Conservation (phyloP, 805 yeast genomes). For the Schizosaccharomyces pombe region DNA sequence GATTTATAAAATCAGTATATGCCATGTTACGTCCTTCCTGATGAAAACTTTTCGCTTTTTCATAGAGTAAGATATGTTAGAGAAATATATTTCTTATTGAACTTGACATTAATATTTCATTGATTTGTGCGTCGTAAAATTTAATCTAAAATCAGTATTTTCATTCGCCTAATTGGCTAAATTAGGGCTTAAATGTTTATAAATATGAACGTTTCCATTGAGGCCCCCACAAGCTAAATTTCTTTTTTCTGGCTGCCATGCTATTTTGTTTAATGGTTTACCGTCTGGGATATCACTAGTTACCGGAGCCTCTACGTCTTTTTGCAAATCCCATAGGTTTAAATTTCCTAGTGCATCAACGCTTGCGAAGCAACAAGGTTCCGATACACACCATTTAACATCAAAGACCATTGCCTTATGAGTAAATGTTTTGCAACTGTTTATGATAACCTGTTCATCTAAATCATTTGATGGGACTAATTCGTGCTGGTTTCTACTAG, state of each 20-base stretch:
- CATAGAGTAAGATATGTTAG: too few relatives aligned
- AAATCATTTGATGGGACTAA: neutral
- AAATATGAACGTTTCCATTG: neutral
- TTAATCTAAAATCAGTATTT: too few relatives aligned
- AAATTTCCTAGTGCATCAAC: neutral
- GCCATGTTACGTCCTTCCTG: too few relatives aligned
- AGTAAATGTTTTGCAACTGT: conserved; percentile 11
- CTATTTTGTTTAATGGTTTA: conserved; percentile 14
- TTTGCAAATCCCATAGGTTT: neutral
- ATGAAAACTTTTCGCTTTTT: too few relatives aligned
- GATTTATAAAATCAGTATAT: too few relatives aligned
- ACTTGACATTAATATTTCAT: too few relatives aligned
- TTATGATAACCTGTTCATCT: neutral
- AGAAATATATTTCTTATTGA: too few relatives aligned
- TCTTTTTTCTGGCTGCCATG: conserved; percentile 14
- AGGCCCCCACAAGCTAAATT: conserved; percentile 17
- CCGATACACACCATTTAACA: conserved; percentile 18
- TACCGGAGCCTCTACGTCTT: neutral
- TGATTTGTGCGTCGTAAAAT: too few relatives aligned
- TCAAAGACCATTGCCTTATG: conserved; percentile 17
- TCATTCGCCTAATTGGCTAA: too few relatives aligned
- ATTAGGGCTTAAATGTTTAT: too few relatives aligned
- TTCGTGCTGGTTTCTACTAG: conserved; percentile 6
- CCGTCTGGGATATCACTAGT: neutral
- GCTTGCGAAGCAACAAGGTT: conserved; percentile 17